phyloP scores from a whole-genome alignment of 495 filamentous ascomycete species.

The Viridothelium virens region DNA sequence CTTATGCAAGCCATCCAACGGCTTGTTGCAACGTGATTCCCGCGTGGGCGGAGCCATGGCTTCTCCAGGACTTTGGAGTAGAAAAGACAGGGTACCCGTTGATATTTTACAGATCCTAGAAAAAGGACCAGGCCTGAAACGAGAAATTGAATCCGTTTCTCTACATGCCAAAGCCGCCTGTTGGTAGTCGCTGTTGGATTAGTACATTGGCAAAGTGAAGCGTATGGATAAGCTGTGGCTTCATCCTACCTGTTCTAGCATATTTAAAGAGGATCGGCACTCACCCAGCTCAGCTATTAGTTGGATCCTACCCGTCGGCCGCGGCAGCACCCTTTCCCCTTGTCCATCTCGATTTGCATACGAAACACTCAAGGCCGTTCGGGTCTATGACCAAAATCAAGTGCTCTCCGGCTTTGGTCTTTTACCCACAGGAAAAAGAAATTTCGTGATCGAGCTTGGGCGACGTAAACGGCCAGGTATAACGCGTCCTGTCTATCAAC shows the following conservation, averaged over 20 bases:
- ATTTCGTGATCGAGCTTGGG: neutral
- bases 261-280: constrained; percentile 7
- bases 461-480: neutral
- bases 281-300: neutral
- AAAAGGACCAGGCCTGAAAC: too few species aligned
- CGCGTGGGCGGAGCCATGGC: neutral
- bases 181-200: neutral
- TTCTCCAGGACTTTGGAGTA: neutral
- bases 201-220: neutral
- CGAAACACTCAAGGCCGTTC: neutral
- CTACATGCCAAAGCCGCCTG: neutral
- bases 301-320: neutral
- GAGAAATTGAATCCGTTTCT: neutral
- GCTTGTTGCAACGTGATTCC: neutral
- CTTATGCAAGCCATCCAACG: neutral
- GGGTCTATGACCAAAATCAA: neutral
- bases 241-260: neutral
- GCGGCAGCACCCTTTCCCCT: neutral
- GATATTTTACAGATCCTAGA: neutral
- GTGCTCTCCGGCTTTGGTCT: neutral
- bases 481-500: neutral
- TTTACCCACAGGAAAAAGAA: neutral
- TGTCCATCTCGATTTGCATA: neutral
- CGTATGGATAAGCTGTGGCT: constrained; percentile 2
- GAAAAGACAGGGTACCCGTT: neutral